These are phyloP conservation scores for Trichaptum fuscoviolaceum DNA, from an alignment of 768 basidiomycete genomes.

Conservation along the genomic window DNA sequence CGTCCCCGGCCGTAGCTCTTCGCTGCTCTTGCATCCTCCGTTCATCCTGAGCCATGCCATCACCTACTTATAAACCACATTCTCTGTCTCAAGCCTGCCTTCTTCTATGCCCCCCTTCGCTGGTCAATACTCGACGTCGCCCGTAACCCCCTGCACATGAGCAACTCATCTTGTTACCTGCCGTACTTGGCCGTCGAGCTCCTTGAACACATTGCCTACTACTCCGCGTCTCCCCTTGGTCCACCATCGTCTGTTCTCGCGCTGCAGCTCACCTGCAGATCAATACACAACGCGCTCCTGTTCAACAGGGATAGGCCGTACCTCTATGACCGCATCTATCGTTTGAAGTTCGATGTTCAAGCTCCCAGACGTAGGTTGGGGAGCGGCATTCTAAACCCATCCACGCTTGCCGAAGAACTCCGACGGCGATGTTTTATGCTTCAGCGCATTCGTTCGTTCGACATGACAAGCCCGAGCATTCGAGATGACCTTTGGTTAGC, in stretches of 20 bases:
- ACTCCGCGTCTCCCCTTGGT: slow-evolving; percentile 31
- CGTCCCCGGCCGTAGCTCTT: not conserved
- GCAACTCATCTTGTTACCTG: slow-evolving; percentile 31
- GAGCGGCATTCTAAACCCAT: slow-evolving; percentile 34
- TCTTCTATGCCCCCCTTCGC: not conserved
- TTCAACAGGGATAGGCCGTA: slow-evolving; percentile 40
- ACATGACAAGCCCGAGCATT: slow-evolving; percentile 26
- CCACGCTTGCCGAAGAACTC: slow-evolving; percentile 44
- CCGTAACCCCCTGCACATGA: not conserved
- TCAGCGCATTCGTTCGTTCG: slow-evolving; percentile 36
- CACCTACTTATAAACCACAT: not conserved
- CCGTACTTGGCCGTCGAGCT: slow-evolving; percentile 51
- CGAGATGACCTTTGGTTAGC: slow-evolving; percentile 50
- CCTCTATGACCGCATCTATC: slow-evolving; percentile 53
- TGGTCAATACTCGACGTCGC: not conserved
- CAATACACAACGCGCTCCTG: slow-evolving; percentile 36
- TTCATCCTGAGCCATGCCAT: not conserved
- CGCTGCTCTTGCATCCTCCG: slow-evolving; percentile 1
- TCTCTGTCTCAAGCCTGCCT: not conserved
- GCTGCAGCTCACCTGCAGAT: slow-evolving; percentile 42
- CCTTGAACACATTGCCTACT: slow-evolving; percentile 49
- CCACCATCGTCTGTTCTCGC: slow-evolving; percentile 37
- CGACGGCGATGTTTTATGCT: slow-evolving; percentile 42
- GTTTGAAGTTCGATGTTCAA: slow-evolving; percentile 40
- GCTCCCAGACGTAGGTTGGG: slow-evolving; percentile 30